Base-by-base conservation (phyloP, 1,139 yeast species). In the Debaryomyces robertsiae region DNA sequence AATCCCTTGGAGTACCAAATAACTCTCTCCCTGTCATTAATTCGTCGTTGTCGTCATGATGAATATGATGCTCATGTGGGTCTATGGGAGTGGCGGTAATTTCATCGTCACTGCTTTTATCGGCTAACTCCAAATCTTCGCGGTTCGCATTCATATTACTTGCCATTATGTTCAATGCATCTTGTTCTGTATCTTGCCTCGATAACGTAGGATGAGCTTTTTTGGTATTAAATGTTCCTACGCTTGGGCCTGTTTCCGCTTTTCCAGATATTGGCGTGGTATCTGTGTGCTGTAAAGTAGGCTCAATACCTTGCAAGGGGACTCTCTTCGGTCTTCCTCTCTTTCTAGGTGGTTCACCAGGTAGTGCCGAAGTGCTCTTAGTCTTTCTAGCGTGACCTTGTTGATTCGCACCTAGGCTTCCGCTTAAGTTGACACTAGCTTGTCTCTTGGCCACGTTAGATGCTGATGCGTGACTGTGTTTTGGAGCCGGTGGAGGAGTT, bases 401-500 rank as follows among this genome's bases (percentile, higher is more conserved):
- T 17, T n/a, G 14, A 10, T 11, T 14, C 14, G 44, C 43, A 17
- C 46, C 41, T 52, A 51, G 25, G 13, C 27, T 29, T 13, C 27
- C 27, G 23, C 19, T n/a, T 32, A 13, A 13, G 18, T 32, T 23
- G 39, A 17, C 19, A 39, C 41, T 22, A 47, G 61, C 60, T 42
- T 62, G 67, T 27, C 75, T 54, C 38, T 64, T 77, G 6, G 87
- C 83, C 4, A 70, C 60, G 46, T 73, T 73, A 11, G 71, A 60
- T 1, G 80, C 79, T 6, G 80, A 68, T 0, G 91, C 89, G 63
- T 84, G 91, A 51, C 79, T 87, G 59, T 85, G 94, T 54, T 84
- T 85, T 28, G 93, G 93, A 4, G 93, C 93, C 4, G 87, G 89
- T 3, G 93, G 93, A 1, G 93, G 93, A 2, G 87, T 77, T 23